These are phyloP conservation scores for Neurospora tetrasperma DNA, from an alignment of 495 filamentous ascomycete genomes.

Conservation along the genomic window DNA sequence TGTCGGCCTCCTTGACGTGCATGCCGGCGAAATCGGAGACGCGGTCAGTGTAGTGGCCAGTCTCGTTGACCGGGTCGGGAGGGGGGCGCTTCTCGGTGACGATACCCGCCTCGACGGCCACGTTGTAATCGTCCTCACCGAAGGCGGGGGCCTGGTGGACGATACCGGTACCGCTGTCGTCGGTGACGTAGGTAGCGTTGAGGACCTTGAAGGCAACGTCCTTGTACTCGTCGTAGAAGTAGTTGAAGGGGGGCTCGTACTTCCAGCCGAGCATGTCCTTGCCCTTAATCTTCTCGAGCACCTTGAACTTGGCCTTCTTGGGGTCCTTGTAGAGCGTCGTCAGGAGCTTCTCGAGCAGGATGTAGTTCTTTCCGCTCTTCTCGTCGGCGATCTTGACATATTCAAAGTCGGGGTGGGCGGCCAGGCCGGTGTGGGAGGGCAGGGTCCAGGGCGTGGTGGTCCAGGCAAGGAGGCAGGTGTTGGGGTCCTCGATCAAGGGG, in stretches of 20 bases:
- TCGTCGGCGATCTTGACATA: conserved; percentile 89
- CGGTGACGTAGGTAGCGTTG: conserved; percentile 81
- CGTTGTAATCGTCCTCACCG: conserved; percentile 93
- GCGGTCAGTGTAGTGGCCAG: conserved; percentile 68
- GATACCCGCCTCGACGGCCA: conserved; percentile 67
- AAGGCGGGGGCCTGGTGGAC: conserved; percentile 94
- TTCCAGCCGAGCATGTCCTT: conserved; percentile 85
- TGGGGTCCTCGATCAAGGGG: conserved; percentile 65
- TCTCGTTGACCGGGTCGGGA: conserved; percentile 82
- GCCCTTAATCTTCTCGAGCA: conserved; percentile 72
- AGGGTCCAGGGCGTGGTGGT: conserved; percentile 97
- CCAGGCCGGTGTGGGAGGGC: conserved; percentile 72
- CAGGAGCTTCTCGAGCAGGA: conserved; percentile 78
- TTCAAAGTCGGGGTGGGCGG: conserved; percentile 81
- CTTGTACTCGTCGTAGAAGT: conserved; percentile 91
- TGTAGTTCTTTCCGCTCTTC: conserved; percentile 69
- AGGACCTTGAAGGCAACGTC: conserved; percentile 87
- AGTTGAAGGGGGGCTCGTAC: conserved; percentile 85
- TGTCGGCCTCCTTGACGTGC: conserved; percentile 91
- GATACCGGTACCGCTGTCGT: conserved; percentile 88
- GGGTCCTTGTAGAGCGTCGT: conserved; percentile 87
- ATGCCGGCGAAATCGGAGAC: conserved; percentile 79
- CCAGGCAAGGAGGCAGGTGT: conserved; percentile 75
- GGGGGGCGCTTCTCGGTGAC: conserved; percentile 67
- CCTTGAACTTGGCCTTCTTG: conserved; percentile 94